These are phyloP conservation scores for Phytophthora constricta DNA, from an alignment of 352 stramenopile genomes.

Conservation along the genomic window DNA sequence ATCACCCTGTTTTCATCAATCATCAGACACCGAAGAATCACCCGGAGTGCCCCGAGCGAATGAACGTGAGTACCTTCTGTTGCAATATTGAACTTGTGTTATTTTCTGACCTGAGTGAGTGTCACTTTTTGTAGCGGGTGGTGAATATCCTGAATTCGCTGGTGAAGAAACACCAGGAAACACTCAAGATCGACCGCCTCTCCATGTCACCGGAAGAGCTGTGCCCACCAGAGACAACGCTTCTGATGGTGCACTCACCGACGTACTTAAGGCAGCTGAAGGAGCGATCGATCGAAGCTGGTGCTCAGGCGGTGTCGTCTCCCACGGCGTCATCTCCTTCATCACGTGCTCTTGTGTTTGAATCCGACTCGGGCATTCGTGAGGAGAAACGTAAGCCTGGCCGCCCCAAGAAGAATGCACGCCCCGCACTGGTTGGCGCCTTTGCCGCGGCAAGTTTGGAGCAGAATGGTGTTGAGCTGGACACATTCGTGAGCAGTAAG, in stretches of 20 bases:
- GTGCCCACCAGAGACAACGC: slow-evolving; percentile 73
- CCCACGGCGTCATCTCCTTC: slow-evolving; percentile 43
- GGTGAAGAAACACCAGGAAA: slow-evolving; percentile 68
- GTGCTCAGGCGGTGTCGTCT: slow-evolving; percentile 41
- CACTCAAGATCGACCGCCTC: slow-evolving; percentile 74
- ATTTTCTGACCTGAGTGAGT: slow-evolving; percentile 23
- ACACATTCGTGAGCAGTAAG: slow-evolving; percentile 88
- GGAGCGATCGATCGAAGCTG: slow-evolving; percentile 65
- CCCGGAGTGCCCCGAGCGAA: slow-evolving; percentile 80
- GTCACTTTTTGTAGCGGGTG: slow-evolving; percentile 54
- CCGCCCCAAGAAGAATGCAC: slow-evolving; percentile 45
- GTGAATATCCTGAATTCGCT: slow-evolving; percentile 71
- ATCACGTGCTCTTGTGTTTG: slow-evolving; percentile 71
- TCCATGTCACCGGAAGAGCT: slow-evolving; percentile 74
- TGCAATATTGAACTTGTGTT: slow-evolving; percentile 1
- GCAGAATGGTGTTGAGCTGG: slow-evolving; percentile 72
- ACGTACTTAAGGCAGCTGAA: slow-evolving; percentile 82
- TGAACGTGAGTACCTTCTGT: slow-evolving; percentile 61
- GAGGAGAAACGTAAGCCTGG: slow-evolving; percentile 46
- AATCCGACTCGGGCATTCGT: slow-evolving; percentile 73
- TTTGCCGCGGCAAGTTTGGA: slow-evolving; percentile 75
- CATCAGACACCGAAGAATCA: slow-evolving; percentile 86
- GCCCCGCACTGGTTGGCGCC: slow-evolving; percentile 58
- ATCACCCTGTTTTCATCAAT: slow-evolving; percentile 86
- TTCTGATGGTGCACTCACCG: slow-evolving; percentile 86